Percentiles rank a stretch among this genome's conserved stretches.
These are phyloP conservation scores for Didymellaceae sp. DNA, from an alignment of 2,329 filamentous ascomycete species.

Conservation along the genomic window DNA sequence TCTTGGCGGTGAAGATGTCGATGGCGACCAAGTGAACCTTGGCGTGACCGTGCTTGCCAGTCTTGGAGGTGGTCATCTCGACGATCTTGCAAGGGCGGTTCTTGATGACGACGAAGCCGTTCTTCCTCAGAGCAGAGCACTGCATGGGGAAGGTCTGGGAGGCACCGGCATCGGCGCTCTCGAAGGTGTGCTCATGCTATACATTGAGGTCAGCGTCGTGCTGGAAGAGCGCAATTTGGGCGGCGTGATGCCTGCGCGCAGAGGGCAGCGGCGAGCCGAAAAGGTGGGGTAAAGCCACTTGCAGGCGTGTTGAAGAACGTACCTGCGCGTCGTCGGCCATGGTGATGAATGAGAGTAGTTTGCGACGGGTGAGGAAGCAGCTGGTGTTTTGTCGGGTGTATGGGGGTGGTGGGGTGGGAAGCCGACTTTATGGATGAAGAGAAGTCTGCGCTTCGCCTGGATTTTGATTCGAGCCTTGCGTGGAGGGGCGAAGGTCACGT, in stretches of 20 bases:
- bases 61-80: conserved; percentile 99
- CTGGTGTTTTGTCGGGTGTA: conserved; percentile 33
- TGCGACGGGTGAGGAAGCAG: conserved; percentile 45
- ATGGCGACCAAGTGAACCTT: conserved; percentile 98
- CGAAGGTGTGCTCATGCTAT: conserved; percentile 75
- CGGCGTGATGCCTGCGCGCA: conserved; percentile 36
- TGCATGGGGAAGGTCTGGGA: conserved; percentile 96
- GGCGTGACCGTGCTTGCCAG: conserved; percentile 99
- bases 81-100: conserved; percentile 99
- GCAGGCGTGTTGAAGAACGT: conserved; percentile 47
- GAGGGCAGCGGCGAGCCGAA: conserved; percentile 37
- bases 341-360: conserved; percentile 55
- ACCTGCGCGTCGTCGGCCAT: conserved; percentile 74
- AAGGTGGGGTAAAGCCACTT: conserved; percentile 49
- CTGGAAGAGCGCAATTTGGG: conserved; percentile 15
- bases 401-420: conserved; percentile 37
- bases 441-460: conserved; percentile 42
- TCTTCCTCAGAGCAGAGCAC: conserved; percentile 99
- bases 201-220: conserved; percentile 14
- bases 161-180: conserved; percentile 93
- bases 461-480: conserved; percentile 31
- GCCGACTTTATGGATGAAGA: conserved; percentile 37
- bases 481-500: neutral
- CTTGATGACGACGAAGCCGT: conserved; percentile 99
- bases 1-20: conserved; percentile 99